Conservation (phyloP, 1,139 yeast genomes). For the Nakaseomyces glabratus region DNA sequence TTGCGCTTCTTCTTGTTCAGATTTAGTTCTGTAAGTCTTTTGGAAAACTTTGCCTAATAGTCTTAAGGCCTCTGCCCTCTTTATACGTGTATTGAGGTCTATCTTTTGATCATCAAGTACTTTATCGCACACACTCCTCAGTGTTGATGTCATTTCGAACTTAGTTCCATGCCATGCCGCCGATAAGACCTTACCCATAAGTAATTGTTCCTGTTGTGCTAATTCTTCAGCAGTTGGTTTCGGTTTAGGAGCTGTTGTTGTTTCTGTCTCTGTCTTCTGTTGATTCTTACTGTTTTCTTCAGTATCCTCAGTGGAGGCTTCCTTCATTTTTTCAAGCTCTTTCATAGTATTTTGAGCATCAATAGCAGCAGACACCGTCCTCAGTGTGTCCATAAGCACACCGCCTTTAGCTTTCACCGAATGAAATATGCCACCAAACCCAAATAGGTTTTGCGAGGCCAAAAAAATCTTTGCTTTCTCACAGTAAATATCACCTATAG, state of each 20-base stretch:
- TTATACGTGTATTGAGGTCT: slow-evolving; percentile 46
- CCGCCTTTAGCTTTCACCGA: slow-evolving; percentile 80
- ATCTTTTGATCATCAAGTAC: slow-evolving; percentile 60
- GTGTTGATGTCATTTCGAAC: slow-evolving; percentile 81
- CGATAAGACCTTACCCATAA: slow-evolving; percentile 83
- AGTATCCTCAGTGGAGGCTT: slow-evolving; percentile 38
- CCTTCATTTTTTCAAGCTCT: slow-evolving; percentile 65
- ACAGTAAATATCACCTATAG: slow-evolving; percentile 71
- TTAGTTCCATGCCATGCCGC: slow-evolving; percentile 97
- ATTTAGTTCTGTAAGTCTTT: slow-evolving; percentile 59
- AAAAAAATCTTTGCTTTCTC: slow-evolving; percentile 53
- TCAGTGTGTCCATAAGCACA: slow-evolving; percentile 74
- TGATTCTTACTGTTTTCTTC: slow-evolving; percentile 35
- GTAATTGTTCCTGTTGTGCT: slow-evolving; percentile 75
- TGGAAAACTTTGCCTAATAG: slow-evolving; percentile 69
- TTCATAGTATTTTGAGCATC: slow-evolving; percentile 88
- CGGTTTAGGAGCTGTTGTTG: slow-evolving; percentile 7
- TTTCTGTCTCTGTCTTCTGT: background rate
- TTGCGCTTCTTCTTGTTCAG: slow-evolving; percentile 86
- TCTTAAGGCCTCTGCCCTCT: slow-evolving; percentile 72
- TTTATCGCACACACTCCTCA: slow-evolving; percentile 75
- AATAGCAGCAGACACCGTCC: slow-evolving; percentile 74
- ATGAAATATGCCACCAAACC: slow-evolving; percentile 77
- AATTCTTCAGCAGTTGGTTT: slow-evolving; percentile 71
- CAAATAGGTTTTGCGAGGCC: slow-evolving; percentile 66